Base-by-base conservation (phyloP, 768 basidiomycete genomes). In the Kwoniella bestiolae region DNA sequence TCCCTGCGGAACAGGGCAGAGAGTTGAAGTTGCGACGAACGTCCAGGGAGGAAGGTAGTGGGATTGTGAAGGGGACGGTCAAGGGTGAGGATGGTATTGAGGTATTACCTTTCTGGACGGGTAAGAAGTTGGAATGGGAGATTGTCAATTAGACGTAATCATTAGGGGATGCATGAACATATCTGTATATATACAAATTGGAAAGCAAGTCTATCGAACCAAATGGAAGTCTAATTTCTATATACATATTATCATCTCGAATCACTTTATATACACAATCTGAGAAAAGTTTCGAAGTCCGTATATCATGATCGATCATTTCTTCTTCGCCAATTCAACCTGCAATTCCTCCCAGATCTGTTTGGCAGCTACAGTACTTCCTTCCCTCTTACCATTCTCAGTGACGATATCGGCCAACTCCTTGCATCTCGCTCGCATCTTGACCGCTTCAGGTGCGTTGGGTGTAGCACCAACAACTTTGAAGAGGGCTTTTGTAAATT, bases 21-120 rank as follows among this genome's bases (percentile, higher is more conserved):
- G 64, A 71, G 18, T 72, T 83, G 14, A 76, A 67, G 25, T 60
- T 83, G 66, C 65, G 60, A 51, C 71, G 76, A 46, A 69, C 64
- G n/a, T 31, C 63, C 18, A 34, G 46, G 5, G 71, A 59, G 3
- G 68, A 65, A 45, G 26, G 57, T 14, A 69, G 59, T 3, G 70
- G 66, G 56, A 67, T 64, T 44, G 78, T 81, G 0, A 71, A 67
- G n/a, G 69, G 74, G 0, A 91, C 12, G 84, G 89, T 79, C 23
- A 72, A 56, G 32, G 74, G 72, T 41, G 56, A 73, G 63, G 70
- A 74, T 49, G 66, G 78, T 57, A 66, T 73, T 35, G 69, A 77
- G 56, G 69, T 95, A 0, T 85, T 90, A 45, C 91, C 94, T 7
- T 95, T 97, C 82, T 91, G 91, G 90, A 87, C 89, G 8, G 94